Base-by-base conservation (phyloP, 2,329 filamentous ascomycete species). In the Penicillium sp. region DNA sequence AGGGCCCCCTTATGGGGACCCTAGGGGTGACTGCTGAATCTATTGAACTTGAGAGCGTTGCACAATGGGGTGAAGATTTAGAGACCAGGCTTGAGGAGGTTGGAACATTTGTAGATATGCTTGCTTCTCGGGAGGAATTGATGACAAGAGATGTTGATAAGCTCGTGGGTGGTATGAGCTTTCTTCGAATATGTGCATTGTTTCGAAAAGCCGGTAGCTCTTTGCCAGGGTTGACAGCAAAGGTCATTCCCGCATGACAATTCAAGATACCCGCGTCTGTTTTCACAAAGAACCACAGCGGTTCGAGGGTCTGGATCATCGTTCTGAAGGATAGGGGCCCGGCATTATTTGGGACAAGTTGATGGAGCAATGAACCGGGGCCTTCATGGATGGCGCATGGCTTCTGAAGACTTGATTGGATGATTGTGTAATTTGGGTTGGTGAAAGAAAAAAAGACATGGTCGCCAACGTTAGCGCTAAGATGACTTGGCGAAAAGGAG, bases 201-300 rank as follows among this genome's bases (percentile, higher is more conserved):
- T 42, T 32, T 11, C 58, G 55, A 48, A 67, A 63, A 24, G 40
- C 2, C 4, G 52, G 38, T 55, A 68, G 64, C 32, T 60, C 54
- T 21, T 57, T 52, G 10, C 50, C 61, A 27, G 61, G 60, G 47
- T 69, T 69, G 11, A 69, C 36, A 22, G 55, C 63, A 52, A 69
- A 64, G 14, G 68, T 57, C 62, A 68, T 69, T n/a, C 65, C 64
- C 27, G 42, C 42, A 44, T 44, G 42, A 24, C 42, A 44, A 24
- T 44, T 18, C 13, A 24, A 27, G 21, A 21, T 16, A 14, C 16
- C 16, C 18, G 18, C 22, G 42, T 44, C 21, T 43, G 67, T 63
- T 14, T 55, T 47, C 47, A 59, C 67, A 45, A 66, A 69, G 39
- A 68, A 67, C 61, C 64, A 69, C 31, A 62, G 55, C 16, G 61